phyloP scores from a whole-genome alignment of 2,329 filamentous ascomycete species.

The Fusarium humuli region DNA sequence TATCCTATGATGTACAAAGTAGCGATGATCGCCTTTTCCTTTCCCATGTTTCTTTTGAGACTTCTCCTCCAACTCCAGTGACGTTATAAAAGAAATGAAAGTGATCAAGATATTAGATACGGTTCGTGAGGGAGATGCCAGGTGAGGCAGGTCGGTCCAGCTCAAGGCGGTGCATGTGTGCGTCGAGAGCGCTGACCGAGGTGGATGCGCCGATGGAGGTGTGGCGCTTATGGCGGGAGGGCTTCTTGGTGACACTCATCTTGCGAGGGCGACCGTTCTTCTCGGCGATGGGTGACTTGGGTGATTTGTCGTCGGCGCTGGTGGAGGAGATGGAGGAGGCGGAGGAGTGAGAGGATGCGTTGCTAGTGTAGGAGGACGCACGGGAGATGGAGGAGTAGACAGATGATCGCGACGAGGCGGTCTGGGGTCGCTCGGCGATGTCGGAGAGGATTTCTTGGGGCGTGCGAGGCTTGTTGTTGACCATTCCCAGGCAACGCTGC shows the following conservation, averaged over 20 bases:
- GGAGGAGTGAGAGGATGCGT: slow-evolving; percentile 34
- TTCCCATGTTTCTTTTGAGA: not conserved
- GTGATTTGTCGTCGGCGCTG: slow-evolving; percentile 36
- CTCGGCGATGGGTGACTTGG: slow-evolving; percentile 35
- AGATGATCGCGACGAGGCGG: slow-evolving; percentile 28
- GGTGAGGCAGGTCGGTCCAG: slow-evolving; percentile 46
- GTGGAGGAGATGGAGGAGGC: slow-evolving; percentile 45
- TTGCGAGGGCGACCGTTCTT: slow-evolving; percentile 46
- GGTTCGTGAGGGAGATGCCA: slow-evolving; percentile 46
- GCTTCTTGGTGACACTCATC: slow-evolving; percentile 47
- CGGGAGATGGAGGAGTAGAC: slow-evolving; percentile 46
- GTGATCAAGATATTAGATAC: slow-evolving; percentile 29
- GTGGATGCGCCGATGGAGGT: slow-evolving; percentile 38
- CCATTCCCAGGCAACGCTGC: slow-evolving; percentile 45
- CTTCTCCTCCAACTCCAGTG: slow-evolving; percentile 10
- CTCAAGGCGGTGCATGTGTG: slow-evolving; percentile 45
- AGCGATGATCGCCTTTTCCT: slow-evolving; percentile 13
- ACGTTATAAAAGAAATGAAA: not conserved
- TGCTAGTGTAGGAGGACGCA: slow-evolving; percentile 45
- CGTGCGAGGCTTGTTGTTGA: slow-evolving; percentile 41
- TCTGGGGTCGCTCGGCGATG: slow-evolving; percentile 37
- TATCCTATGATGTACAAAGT: slow-evolving; percentile 38
- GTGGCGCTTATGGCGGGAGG: slow-evolving; percentile 41
- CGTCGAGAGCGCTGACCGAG: slow-evolving; percentile 41
- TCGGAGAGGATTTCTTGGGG: slow-evolving; percentile 48